A percentile compares a stretch with the other conserved stretches of the same genome.
phyloP scores from a whole-genome alignment of 805 yeast species.

The Zygotorulaspora sp. region DNA sequence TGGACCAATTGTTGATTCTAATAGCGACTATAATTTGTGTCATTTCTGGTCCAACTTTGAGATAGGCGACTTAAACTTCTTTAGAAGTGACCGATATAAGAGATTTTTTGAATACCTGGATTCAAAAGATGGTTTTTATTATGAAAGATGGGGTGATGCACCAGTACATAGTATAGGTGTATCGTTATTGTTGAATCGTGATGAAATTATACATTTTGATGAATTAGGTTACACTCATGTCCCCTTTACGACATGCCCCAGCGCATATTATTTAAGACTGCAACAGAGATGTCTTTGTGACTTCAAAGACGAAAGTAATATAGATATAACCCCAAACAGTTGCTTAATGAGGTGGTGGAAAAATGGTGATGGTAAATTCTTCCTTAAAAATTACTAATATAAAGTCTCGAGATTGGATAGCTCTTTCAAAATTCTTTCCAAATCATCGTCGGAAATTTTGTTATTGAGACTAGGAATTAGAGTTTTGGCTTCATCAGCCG shows the following conservation, averaged over 20 bases:
- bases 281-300: slow-evolving; percentile 62
- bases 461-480: slow-evolving; percentile 80
- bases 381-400: slow-evolving; percentile 29
- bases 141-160: slow-evolving; percentile 95
- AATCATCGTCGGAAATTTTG: slow-evolving; percentile 80
- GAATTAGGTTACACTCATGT: slow-evolving; percentile 77
- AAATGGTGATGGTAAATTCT: slow-evolving; percentile 47
- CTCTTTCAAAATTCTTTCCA: slow-evolving; percentile 84
- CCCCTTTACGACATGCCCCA: slow-evolving; percentile 65
- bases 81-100: slow-evolving; percentile 58
- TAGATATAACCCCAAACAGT: slow-evolving; percentile 47
- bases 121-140: slow-evolving; percentile 68
- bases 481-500: slow-evolving; percentile 94
- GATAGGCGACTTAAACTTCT: slow-evolving; percentile 65
- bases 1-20: slow-evolving; percentile 42
- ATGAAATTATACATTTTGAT: slow-evolving; percentile 69
- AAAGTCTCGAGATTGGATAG: slow-evolving; percentile 60
- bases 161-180: slow-evolving; percentile 80
- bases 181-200: slow-evolving; percentile 50
- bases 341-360: slow-evolving; percentile 78
- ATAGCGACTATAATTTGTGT: slow-evolving; percentile 66
- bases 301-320: slow-evolving; percentile 39
- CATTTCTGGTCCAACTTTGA: slow-evolving; percentile 90
- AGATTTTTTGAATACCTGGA: slow-evolving; percentile 62
- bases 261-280: slow-evolving; percentile 43